Evolutionary conservation across 2,329 filamentous ascomycete species (phyloP), one percentile per base, ranked within the genome.

Genomic region (Dactylonectria estremocensis): DNA sequence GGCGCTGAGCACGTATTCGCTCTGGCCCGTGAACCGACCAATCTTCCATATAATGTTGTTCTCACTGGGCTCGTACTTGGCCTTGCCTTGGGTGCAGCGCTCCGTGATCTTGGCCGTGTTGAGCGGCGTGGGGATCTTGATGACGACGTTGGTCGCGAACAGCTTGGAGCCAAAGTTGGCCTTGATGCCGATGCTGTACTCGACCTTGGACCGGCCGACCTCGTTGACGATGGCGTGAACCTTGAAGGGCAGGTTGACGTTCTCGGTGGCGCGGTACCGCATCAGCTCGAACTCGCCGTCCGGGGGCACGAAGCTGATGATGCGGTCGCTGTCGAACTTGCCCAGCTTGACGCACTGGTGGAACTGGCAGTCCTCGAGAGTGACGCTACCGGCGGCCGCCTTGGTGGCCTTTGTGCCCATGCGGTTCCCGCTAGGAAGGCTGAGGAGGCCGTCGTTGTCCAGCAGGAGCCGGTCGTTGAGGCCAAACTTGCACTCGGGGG

Each of bases 41-140:
- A 99, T 98, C 87, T 98, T 98, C 96, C 96, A 99, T 13, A 98
- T 93, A 71, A 99, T 98, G 78, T 95, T 94, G 85, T 99, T 99
- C 79, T 98, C 95, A 71, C 95, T 93, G 0, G 96, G 97, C 83
- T 99, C 97, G 82, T 99, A 99, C 83, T 98, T 98, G 65, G 96
- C 96, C 80, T 98, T 97, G 67, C 96, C 97, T 82, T 98, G 95
- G 1, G 93, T 96, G 69, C 95, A 97, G 56, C 96, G 91, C 83
- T 98, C 95, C 1, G 92, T 95, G 68, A 97, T 98, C 78, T 92
- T 92, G 52, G 96, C 96, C 2, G 97, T 98, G 84, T 99, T 99
- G 60, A 99, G 89, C 13, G 96, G 96, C 4, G 96, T 98, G 0
- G 96, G 96, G 74, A 99, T 97, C 72, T 94, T 92, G 60, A 99